Base-by-base conservation (phyloP, 108 stramenopile genomes). In the Tribonema minus region DNA sequence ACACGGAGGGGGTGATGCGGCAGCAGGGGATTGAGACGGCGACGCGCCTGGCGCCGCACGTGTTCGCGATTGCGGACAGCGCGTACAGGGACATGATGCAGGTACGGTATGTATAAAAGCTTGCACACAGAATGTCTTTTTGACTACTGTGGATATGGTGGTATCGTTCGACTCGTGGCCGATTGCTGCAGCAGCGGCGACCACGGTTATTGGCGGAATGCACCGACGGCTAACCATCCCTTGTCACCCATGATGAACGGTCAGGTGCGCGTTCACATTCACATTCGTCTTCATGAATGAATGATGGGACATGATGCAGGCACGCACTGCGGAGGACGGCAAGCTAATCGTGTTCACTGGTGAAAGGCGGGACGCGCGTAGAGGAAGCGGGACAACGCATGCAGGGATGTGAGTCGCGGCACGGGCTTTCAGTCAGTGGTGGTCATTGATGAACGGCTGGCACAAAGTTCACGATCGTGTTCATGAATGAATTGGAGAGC, bases 11-110 rank as follows among this genome's bases (percentile, higher is more conserved):
- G 15, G 39, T 84, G 46, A 72, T 87, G 38, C 38, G 72, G 40
- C 64, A 75, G 34, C 74, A 75, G 61, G 71, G 71, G 37, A 63
- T 72, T n/a, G 71, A 72, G 38, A 60, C 71, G 71, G 37, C 71
- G 37, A 30, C 31, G 61, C 6, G 46, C 3, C 71, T 72, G 30
- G 72, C 93, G n/a, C 96, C 96, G 0, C 96, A 97, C 80, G 94
- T 93, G 5, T 98, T 90, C 70, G 90, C 93, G 61, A 93, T 90
- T 25, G 94, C 95, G 5, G 97, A 96, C 81, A 88, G 89, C 41
- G 94, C 97, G 25, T 97, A 95, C 84, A 91, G 95, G 40, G 85
- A 91, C 68, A 94, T 98, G 94, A 89, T 94, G 85, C 85, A 93
- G 71, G 71, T 72, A n/a, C n/a, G n/a, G 58, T 59, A 58, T 0